Evolutionary conservation across 1,284 basidiomycete genomes (phyloP).

Genomic region (Boletus sp.): DNA sequence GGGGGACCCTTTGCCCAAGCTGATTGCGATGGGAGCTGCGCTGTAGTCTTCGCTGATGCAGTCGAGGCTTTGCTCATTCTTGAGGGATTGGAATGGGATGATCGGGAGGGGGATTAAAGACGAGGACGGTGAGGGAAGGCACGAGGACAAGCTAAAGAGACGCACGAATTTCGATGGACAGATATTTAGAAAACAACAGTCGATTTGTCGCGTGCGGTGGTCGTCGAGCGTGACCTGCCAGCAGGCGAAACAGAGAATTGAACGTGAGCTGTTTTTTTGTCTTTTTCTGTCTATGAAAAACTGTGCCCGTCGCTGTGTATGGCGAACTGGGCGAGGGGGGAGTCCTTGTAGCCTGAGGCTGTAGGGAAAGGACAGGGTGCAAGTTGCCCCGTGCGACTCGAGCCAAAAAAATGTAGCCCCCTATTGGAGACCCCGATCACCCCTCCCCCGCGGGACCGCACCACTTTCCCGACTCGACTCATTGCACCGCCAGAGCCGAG

Average conservation of each 20-base stretch:
- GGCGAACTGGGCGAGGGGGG: slow-evolving; percentile 27
- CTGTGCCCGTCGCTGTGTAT: slow-evolving; percentile 29
- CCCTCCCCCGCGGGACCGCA: slow-evolving; percentile 15
- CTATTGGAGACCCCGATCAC: slow-evolving; percentile 29
- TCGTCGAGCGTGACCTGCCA: slow-evolving; percentile 86
- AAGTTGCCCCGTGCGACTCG: slow-evolving; percentile 32
- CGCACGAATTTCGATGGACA: slow-evolving; percentile 43
- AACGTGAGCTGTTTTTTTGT: slow-evolving; percentile 26
- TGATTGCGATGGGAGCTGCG: slow-evolving; percentile 68
- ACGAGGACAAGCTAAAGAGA: slow-evolving; percentile 22
- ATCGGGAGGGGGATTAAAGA: slow-evolving; percentile 11
- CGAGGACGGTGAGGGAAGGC: slow-evolving; percentile 5
- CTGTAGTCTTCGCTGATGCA: slow-evolving; percentile 64
- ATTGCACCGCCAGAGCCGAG: too few species aligned
- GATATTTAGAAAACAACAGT: slow-evolving; percentile 35
- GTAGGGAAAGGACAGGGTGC: slow-evolving; percentile 36
- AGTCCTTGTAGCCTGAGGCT: slow-evolving; percentile 38
- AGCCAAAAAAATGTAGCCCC: slow-evolving; percentile 32
- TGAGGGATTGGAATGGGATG: neutral
- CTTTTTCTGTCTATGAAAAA: slow-evolving; percentile 35
- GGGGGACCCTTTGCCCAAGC: slow-evolving; percentile 83
- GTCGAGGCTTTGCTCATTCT: slow-evolving; percentile 87
- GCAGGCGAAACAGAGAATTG: slow-evolving; percentile 60
- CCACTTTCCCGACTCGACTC: slow-evolving; percentile 4
- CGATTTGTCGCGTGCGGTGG: slow-evolving; percentile 61